phyloP scores from a whole-genome alignment of 2,329 filamentous ascomycete species.

The Phialocephala sp. region DNA sequence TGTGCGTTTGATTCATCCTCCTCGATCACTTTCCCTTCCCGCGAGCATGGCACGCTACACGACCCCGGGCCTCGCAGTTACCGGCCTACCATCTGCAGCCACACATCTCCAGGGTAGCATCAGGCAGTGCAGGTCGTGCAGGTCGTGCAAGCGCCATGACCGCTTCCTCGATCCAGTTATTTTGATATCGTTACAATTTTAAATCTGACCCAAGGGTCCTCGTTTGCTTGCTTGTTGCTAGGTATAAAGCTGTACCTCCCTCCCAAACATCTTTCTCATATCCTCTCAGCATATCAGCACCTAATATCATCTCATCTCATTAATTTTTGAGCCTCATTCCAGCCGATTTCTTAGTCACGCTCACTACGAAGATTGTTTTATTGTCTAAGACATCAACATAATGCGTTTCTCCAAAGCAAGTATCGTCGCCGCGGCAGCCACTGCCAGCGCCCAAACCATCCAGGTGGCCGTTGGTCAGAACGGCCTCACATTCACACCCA shows the following conservation, averaged over 20 bases:
- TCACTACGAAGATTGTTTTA: conserved; percentile 8
- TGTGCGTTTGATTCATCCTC: conserved; percentile 6
- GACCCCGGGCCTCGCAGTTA: conserved; percentile 8
- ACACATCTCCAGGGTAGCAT: conserved; percentile 5
- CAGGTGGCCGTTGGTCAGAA: conserved; percentile 83
- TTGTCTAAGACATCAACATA: not conserved
- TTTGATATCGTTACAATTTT: conserved; percentile 2
- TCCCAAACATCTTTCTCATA: conserved; percentile 7
- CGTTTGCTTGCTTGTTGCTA: not conserved
- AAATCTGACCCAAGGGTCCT: conserved; percentile 10
- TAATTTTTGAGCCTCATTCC: conserved; percentile 1
- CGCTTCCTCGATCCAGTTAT: conserved; percentile 8
- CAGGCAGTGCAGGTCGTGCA: conserved; percentile 21
- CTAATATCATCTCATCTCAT: conserved; percentile 11
- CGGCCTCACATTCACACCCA: conserved; percentile 79
- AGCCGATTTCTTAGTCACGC: conserved; percentile 4
- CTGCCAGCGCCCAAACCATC: conserved; percentile 38
- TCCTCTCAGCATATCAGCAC: conserved; percentile 5
- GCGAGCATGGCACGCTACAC: conserved; percentile 2
- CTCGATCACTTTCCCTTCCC: not conserved
- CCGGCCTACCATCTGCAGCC: conserved; percentile 18
- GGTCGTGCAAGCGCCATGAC: conserved; percentile 17
- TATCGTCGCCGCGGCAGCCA: conserved; percentile 24
- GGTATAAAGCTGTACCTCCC: conserved; percentile 8
- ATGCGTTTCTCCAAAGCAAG: conserved; percentile 33